Base-by-base conservation (phyloP, 2,329 filamentous ascomycete species). In the Paramyrothecium roridum region DNA sequence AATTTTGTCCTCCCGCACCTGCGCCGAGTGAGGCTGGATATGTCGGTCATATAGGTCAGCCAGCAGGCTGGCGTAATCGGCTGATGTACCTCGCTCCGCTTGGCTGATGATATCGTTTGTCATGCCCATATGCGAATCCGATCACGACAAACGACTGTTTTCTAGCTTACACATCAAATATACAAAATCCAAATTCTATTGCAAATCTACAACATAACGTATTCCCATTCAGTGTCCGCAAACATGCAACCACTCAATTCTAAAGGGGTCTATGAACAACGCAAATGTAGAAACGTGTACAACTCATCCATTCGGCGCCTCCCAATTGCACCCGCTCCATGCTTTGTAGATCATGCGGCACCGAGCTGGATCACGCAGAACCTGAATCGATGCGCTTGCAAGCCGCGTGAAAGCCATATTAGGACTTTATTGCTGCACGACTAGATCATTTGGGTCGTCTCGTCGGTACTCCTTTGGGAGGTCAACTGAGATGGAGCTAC, bases 111-210 rank as follows among this genome's bases (percentile, higher is more conserved):
- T 65, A 64, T 71, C 67, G 65, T 70, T 66, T 70, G 63, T 69
- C 70, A 72, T 72, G 67, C 67, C 66, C 63, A 69, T 63, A 65
- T 68, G 69, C 70, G 67, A 71, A 68, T 67, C 69, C 68, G 64
- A 70, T 71, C 66, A 73, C 66, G 70, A 72, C 67, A 70, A 71
- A 73, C 66, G 68, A 68, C 69, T 73, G 67, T 73, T 73, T 73
- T 65, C 72, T 73, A 72, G 70, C 72, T 74, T 70, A 69, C 66
- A 71, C 65, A 73, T 72, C 68, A 68, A 72, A 67, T 61, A 70
- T 70, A 64, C 65, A 70, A 62, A 61, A 63, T 57, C 58, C 59
- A 57, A 60, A 56, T 56, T 63, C 50, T 52, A 57, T 54, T 57
- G 55, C 58, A 62, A 58, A 57, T 54, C 55, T 53, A 54, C 51